Evolutionary conservation across 2,329 filamentous ascomycete genomes (phyloP).

Genomic region (Xylaria sp.): DNA sequence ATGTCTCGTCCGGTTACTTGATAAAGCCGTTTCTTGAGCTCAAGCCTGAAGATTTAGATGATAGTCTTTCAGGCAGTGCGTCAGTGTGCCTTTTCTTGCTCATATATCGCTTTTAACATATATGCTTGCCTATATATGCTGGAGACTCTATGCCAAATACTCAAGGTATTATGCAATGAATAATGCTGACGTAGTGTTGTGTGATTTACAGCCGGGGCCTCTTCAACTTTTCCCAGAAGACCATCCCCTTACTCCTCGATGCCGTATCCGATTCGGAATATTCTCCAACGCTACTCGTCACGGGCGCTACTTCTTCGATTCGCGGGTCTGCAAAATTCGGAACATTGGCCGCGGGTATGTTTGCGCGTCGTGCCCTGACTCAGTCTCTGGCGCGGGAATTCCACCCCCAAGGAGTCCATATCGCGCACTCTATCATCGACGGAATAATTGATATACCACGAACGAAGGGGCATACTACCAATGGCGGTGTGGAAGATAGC

Average conservation of each 20-base stretch:
- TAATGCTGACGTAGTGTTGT: not conserved
- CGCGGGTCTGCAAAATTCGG: conserved; percentile 71
- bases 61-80: conserved; percentile 59
- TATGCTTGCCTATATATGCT: not conserved
- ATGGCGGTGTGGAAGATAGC: conserved; percentile 52
- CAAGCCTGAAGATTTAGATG: conserved; percentile 60
- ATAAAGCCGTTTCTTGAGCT: conserved; percentile 69
- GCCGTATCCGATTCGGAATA: conserved; percentile 59
- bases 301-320: conserved; percentile 76
- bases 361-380: conserved; percentile 72
- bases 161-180: not conserved
- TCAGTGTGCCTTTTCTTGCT: conserved; percentile 50
- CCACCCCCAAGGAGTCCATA: conserved; percentile 77
- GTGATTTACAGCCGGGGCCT: conserved; percentile 62
- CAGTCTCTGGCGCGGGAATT: conserved; percentile 78
- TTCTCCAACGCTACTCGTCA: conserved; percentile 77
- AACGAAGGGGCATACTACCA: conserved; percentile 61
- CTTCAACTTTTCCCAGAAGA: conserved; percentile 73
- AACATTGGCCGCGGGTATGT: conserved; percentile 74
- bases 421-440: conserved; percentile 77
- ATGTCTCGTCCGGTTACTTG: conserved; percentile 53
- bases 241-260: conserved; percentile 72
- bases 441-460: conserved; percentile 78
- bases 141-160: not conserved
- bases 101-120: not conserved